Evolutionary conservation across 148 eudicot species (phyloP).

Genomic region (Selenicereus undatus): DNA sequence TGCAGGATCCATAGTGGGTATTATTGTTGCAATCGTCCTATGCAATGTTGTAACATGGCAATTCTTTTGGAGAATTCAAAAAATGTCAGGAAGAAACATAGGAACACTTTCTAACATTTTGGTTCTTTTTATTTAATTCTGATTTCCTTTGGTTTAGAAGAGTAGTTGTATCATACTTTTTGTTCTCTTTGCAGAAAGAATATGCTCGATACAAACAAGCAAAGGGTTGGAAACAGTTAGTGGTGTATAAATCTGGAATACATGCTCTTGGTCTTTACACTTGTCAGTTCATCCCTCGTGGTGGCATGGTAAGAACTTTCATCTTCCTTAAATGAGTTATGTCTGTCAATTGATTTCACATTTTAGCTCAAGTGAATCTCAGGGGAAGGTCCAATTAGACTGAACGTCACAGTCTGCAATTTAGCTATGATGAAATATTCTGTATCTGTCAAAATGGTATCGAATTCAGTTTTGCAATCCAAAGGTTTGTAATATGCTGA

Average conservation of each 20-base stretch:
- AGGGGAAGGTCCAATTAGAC: not conserved
- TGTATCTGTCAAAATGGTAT: slow-evolving; percentile 3
- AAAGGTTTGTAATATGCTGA: slow-evolving; percentile 2
- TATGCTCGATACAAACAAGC: slow-evolving; percentile 58
- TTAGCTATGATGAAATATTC: not conserved
- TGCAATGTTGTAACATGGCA: too few relatives aligned
- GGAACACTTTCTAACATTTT: not conserved
- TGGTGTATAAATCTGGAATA: slow-evolving; percentile 80
- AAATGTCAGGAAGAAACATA: not conserved
- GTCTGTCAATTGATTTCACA: not conserved
- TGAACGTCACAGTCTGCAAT: not conserved
- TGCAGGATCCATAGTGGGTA: not conserved
- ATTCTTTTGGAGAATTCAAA: not conserved
- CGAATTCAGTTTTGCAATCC: not conserved
- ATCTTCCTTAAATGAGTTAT: not conserved
- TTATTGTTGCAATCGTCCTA: not conserved
- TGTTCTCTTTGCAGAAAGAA: slow-evolving; percentile 50
- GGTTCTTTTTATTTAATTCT: not conserved
- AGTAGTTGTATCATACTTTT: slow-evolving; percentile 3
- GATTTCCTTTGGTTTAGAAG: not conserved
- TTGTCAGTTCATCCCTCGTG: slow-evolving; percentile 57
- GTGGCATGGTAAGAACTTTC: slow-evolving; percentile 54
- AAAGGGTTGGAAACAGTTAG: slow-evolving; percentile 67
- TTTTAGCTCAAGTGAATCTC: not conserved
- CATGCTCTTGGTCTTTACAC: slow-evolving; percentile 88